These are phyloP conservation scores for Platanus orientalis DNA, from an alignment of 164 flowering plant species.

Conservation along the genomic window DNA sequence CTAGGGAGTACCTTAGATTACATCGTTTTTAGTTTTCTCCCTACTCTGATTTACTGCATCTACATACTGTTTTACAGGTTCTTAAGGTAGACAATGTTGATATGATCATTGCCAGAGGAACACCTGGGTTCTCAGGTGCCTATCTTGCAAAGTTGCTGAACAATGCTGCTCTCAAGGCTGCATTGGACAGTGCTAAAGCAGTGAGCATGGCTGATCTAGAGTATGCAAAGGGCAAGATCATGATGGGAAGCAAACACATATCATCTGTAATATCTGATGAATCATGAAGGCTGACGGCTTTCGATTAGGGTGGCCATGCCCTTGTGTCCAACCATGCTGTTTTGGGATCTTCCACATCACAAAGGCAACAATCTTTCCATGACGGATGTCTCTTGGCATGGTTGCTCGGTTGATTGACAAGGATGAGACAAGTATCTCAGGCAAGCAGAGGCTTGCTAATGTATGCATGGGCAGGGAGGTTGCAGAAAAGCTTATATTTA, in stretches of 20 bases:
- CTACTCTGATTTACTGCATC: background rate
- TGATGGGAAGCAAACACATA: constrained; percentile 95
- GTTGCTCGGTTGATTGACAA: constrained; percentile 82
- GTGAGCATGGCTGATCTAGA: constrained; percentile 83
- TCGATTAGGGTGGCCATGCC: constrained; percentile 96
- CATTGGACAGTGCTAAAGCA: constrained; percentile 87
- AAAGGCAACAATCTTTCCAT: constrained; percentile 92
- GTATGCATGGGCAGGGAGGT: constrained; percentile 97
- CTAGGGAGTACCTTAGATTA: no score
- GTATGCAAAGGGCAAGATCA: constrained; percentile 77
- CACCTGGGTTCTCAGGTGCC: constrained; percentile 86
- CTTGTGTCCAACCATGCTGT: constrained; percentile 92
- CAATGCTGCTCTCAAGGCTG: constrained; percentile 88
- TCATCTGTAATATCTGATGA: constrained; percentile 93
- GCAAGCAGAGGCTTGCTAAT: constrained; percentile 92
- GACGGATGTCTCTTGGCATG: constrained; percentile 91
- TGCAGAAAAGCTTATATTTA: constrained; percentile 92
- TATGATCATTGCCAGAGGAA: constrained; percentile 95
- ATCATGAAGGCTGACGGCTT: constrained; percentile 78
- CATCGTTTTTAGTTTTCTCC: no score
- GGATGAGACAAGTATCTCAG: constrained; percentile 74
- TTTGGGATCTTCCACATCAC: constrained; percentile 89
- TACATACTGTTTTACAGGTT: constrained; percentile 45
- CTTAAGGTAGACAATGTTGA: constrained; percentile 93
- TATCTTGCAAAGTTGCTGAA: constrained; percentile 94